Conservation (phyloP, 495 filamentous ascomycete genomes). For the Talaromyces borbonicus region DNA sequence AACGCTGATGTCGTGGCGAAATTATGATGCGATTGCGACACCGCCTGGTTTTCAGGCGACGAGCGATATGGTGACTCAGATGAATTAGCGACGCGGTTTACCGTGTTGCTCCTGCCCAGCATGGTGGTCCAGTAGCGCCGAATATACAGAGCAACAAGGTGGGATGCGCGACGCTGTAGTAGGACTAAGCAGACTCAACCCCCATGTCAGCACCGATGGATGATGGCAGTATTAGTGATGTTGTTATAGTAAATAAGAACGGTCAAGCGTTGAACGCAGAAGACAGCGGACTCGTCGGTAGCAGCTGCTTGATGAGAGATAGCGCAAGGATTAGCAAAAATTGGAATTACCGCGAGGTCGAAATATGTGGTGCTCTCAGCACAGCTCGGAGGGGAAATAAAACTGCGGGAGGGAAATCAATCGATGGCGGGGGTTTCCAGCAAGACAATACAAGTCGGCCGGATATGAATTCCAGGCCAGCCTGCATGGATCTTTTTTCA, state of each 20-base stretch:
- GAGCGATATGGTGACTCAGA: constrained; percentile 29
- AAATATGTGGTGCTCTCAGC: no score
- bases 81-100: constrained; percentile 23
- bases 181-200: constrained; percentile 36
- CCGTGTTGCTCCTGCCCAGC: constrained; percentile 37
- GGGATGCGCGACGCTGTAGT: constrained; percentile 21
- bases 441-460: neutral
- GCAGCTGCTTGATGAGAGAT: no score
- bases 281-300: no score
- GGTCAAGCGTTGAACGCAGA: no score
- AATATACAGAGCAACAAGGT: no score
- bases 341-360: no score
- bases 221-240: neutral
- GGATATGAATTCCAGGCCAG: no score
- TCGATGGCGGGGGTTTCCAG: neutral
- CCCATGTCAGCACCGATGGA: constrained; percentile 27
- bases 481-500: no score
- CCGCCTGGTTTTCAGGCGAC: constrained; percentile 14
- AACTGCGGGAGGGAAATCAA: constrained; percentile 10
- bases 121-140: constrained; percentile 29
- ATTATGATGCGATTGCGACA: constrained; percentile 7
- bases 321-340: no score
- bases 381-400: constrained; percentile 16
- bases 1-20: constrained; percentile 15
- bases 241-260: neutral